A percentile compares a stretch with the other conserved stretches of the same genome.
These are phyloP conservation scores for Penicillium vulpinum DNA, from an alignment of 2,329 filamentous ascomycete species.

Conservation along the genomic window DNA sequence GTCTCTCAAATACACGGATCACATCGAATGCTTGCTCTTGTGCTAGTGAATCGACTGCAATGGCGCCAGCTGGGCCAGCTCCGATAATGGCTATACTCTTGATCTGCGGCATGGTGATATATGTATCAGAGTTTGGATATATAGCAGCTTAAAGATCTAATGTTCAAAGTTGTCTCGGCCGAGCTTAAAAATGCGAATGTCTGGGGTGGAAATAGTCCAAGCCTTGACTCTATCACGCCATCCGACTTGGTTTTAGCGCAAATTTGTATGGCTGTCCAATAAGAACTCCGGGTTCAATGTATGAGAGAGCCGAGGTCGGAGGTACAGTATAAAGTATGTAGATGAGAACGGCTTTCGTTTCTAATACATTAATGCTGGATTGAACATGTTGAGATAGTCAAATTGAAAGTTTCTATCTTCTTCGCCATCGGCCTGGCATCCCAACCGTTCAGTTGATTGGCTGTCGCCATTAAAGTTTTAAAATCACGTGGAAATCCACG, in stretches of 20 bases:
- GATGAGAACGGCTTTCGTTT: background rate
- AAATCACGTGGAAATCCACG: background rate
- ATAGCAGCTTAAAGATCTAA: background rate
- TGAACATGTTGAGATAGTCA: background rate
- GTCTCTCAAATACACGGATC: slow-evolving; percentile 63
- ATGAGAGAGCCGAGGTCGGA: background rate
- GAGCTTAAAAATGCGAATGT: slow-evolving; percentile 7
- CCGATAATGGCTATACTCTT: slow-evolving; percentile 61
- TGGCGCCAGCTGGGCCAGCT: slow-evolving; percentile 61
- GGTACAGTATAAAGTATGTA: background rate
- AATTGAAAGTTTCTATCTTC: background rate
- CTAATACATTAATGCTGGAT: too few relatives aligned
- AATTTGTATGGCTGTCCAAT: background rate
- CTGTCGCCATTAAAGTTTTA: background rate
- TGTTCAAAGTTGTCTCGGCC: slow-evolving; percentile 15
- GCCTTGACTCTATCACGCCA: slow-evolving; percentile 23
- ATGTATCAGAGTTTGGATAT: background rate
- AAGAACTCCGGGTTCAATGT: background rate
- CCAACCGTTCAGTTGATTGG: slow-evolving; percentile 4
- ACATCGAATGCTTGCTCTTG: slow-evolving; percentile 60
- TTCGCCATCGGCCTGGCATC: background rate
- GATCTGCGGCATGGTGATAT: slow-evolving; percentile 17
- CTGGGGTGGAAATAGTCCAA: slow-evolving; percentile 6
- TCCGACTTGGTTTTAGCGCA: slow-evolving; percentile 15
- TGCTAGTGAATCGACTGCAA: slow-evolving; percentile 60